Evolutionary conservation across 345 rosid species (phyloP), one percentile per base, ranked within the genome.

Genomic region (Trapa incisa): DNA sequence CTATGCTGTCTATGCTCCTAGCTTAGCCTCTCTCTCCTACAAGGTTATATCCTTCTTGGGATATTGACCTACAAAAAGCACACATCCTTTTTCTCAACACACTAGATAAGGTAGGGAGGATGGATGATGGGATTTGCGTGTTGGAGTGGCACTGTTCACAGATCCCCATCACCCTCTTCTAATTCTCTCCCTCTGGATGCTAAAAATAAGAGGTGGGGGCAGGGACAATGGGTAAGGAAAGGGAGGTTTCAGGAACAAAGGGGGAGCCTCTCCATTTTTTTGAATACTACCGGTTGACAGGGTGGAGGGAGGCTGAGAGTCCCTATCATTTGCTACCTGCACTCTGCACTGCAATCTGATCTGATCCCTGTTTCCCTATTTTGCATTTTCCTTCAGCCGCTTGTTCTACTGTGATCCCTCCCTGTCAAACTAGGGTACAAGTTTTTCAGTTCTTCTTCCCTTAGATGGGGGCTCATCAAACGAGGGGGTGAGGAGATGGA

Each of bases 51-150:
- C 50, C 22, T 68, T 65, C 57, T 65, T 13, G 67, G 56, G 54
- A 65, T 43, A 33, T 45, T 22, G 47, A 45, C 29, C 67, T 65
- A 50, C 9, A 47, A 6, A 41, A 0, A 41, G 43, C 1, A 8
- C 1, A 13, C 22, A 13, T 50, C 54, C 54, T 12, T 0, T 2
- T 12, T 15, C 54, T 6, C 16, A 14, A 17, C 54, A 12, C 22
- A 0, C 32, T 33, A n/a, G 22, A 54, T 54, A 4, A n/a, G 60
- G 29, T 54, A 45, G 48, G 11, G 48, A 29, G 38, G 4, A 69
- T 32, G 61, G 29, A 58, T 17, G 48, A 70, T 37, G 61, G 65
- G 8, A 66, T 54, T 77, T 68, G 75, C 80, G 79, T 80, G 83
- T 75, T 37, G 36, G 41, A 80, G 71, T 70, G 63, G 74, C 66